Conservation (phyloP, 805 yeast species). For the Starmera dryadoides region DNA sequence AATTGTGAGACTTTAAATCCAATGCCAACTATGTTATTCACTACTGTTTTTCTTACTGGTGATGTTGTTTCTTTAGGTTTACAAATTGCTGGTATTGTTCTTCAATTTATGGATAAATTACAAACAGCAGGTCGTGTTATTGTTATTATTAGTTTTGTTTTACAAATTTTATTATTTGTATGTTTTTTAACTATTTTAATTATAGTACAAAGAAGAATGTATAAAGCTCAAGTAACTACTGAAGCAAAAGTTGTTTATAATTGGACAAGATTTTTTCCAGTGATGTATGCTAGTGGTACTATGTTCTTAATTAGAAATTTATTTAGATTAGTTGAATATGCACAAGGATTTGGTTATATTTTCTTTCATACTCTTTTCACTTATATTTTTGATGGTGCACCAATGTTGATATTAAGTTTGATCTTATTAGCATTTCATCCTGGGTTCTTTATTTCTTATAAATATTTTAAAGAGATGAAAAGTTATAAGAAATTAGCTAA, state of each 20-base stretch:
- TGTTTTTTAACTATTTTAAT: not conserved
- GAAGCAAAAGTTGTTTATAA: not conserved
- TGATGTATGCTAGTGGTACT: not conserved
- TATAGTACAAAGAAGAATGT: not conserved
- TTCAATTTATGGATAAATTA: not conserved
- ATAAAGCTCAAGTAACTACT: not conserved
- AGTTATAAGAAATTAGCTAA: too few relatives aligned
- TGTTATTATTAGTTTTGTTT: not conserved
- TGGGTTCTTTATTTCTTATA: not conserved
- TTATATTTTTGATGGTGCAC: not conserved
- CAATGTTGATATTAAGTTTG: not conserved
- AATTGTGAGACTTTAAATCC: not conserved
- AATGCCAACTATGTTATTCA: not conserved
- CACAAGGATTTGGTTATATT: not conserved
- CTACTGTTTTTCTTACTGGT: not conserved
- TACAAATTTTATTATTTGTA: not conserved
- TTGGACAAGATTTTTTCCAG: not conserved
- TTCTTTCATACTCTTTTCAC: not conserved
- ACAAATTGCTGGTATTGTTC: not conserved
- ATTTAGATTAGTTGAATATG: not conserved
- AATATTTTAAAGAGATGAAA: too few relatives aligned
- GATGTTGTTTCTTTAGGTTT: not conserved
- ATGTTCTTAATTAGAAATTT: not conserved
- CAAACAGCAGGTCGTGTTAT: not conserved
- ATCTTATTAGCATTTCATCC: not conserved